These are phyloP conservation scores for Trichosporon sp. DNA, from an alignment of 1,284 basidiomycete genomes.

Conservation along the genomic window DNA sequence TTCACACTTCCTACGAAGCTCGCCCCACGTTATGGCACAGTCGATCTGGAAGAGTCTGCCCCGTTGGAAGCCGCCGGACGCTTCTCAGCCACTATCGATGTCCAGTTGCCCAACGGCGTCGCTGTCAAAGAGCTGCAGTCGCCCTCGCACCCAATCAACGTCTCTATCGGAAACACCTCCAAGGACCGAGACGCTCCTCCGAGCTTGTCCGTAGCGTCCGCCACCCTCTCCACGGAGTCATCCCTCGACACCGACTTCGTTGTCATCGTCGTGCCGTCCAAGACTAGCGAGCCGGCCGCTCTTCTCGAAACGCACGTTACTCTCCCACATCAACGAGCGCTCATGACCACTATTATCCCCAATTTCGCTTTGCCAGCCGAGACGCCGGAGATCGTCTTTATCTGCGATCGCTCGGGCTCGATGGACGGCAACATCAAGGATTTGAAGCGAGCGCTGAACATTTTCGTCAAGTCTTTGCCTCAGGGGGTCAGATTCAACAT, in stretches of 20 bases:
- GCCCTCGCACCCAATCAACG: constrained; percentile 17
- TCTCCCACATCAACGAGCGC: constrained; percentile 6
- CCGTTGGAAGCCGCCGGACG: neutral
- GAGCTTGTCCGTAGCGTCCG: constrained; percentile 6
- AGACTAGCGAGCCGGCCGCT: constrained; percentile 20
- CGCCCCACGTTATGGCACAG: constrained; percentile 18
- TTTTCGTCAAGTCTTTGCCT: constrained; percentile 25
- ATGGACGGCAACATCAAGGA: constrained; percentile 23
- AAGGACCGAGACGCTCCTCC: constrained; percentile 8
- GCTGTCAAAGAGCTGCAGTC: constrained; percentile 18
- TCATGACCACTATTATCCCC: constrained; percentile 16
- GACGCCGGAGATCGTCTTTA: constrained; percentile 25
- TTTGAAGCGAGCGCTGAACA: constrained; percentile 14
- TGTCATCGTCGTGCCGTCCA: constrained; percentile 18
- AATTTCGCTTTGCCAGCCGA: constrained; percentile 7
- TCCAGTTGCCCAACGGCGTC: constrained; percentile 9
- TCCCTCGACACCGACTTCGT: constrained; percentile 23
- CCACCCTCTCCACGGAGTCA: neutral
- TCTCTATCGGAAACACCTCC: constrained; percentile 11
- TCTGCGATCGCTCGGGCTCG: constrained; percentile 28
- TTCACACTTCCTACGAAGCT: constrained; percentile 21
- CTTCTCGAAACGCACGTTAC: constrained; percentile 19
- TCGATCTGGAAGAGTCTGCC: neutral
- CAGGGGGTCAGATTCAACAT: constrained; percentile 26
- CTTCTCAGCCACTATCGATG: constrained; percentile 9